phyloP scores from a whole-genome alignment of 768 basidiomycete genomes.

The Harrya chromipes region DNA sequence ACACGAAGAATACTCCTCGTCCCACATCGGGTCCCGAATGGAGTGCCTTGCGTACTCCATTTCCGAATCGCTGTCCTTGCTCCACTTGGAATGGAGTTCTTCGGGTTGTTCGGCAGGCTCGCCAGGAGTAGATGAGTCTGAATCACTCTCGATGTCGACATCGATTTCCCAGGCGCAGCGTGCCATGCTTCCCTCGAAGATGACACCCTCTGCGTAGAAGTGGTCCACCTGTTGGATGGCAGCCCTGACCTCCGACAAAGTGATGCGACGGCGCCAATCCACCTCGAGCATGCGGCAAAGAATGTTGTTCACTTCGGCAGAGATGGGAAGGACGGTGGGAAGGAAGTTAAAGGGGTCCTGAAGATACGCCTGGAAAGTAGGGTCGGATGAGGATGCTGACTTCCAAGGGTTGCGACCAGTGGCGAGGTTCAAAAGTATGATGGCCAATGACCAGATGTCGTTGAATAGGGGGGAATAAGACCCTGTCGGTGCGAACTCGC shows the following conservation, averaged over 20 bases:
- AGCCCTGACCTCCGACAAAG: conserved; percentile 48
- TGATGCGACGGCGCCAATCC: conserved; percentile 55
- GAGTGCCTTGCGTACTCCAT: conserved; percentile 33
- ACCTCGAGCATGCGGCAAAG: conserved; percentile 71
- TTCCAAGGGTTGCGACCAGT: conserved; percentile 97
- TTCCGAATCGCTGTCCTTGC: conserved; percentile 44
- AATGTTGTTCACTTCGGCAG: conserved; percentile 66
- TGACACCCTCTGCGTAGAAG: conserved; percentile 72
- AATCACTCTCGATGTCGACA: conserved; percentile 61
- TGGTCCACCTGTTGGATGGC: conserved; percentile 54
- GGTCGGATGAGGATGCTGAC: conserved; percentile 76
- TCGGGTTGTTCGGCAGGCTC: conserved; percentile 38
- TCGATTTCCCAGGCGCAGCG: conserved; percentile 76
- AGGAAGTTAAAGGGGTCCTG: conserved; percentile 76
- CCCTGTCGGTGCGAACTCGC: conserved; percentile 56
- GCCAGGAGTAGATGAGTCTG: conserved; percentile 50
- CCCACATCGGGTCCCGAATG: conserved; percentile 30
- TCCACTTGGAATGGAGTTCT: conserved; percentile 55
- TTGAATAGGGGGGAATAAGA: conserved; percentile 85
- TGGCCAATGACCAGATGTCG: conserved; percentile 95
- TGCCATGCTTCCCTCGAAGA: conserved; percentile 81
- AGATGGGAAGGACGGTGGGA: conserved; percentile 81
- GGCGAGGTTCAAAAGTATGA: conserved; percentile 93
- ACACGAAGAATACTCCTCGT: conserved; percentile 41
- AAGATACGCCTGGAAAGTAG: conserved; percentile 86